These are phyloP conservation scores for Exophiala bonariae DNA, from an alignment of 2,329 filamentous ascomycete genomes.

Conservation along the genomic window DNA sequence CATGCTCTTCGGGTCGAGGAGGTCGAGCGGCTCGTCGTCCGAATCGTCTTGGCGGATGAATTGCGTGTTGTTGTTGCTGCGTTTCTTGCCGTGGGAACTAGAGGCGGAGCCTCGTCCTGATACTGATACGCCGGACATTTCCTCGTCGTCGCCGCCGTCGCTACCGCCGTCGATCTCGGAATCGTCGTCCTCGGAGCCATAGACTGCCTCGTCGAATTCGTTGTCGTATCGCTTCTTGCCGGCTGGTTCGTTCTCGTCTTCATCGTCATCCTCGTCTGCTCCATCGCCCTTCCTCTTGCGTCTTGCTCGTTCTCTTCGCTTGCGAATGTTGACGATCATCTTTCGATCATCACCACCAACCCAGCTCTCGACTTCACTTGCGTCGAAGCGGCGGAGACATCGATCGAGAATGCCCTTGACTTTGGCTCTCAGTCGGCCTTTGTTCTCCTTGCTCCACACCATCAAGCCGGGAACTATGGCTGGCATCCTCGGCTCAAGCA, in stretches of 20 bases:
- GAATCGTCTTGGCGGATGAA: slow-evolving; percentile 81
- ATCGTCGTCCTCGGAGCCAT: slow-evolving; percentile 67
- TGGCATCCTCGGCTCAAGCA: slow-evolving; percentile 75
- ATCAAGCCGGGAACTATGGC: slow-evolving; percentile 86
- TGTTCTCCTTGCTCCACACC: slow-evolving; percentile 97
- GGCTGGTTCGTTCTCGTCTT: slow-evolving; percentile 36
- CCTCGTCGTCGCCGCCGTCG: slow-evolving; percentile 38
- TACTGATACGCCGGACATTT: slow-evolving; percentile 23
- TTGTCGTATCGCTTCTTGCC: slow-evolving; percentile 71
- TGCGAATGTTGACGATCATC: slow-evolving; percentile 89
- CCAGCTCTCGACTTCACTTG: slow-evolving; percentile 73
- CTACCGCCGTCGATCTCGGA: slow-evolving; percentile 52
- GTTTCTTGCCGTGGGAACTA: slow-evolving; percentile 53
- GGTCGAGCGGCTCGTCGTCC: slow-evolving; percentile 90
- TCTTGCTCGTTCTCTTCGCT: slow-evolving; percentile 88
- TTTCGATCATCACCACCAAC: slow-evolving; percentile 75
- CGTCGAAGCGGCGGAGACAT: slow-evolving; percentile 87
- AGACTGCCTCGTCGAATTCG: slow-evolving; percentile 94
- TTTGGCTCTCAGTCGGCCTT: slow-evolving; percentile 93
- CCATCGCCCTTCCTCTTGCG: slow-evolving; percentile 76
- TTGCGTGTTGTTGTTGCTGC: slow-evolving; percentile 55
- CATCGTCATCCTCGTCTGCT: slow-evolving; percentile 53
- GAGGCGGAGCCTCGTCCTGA: too few relatives aligned
- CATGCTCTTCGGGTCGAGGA: slow-evolving; percentile 83
- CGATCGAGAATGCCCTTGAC: slow-evolving; percentile 97